Base-by-base conservation (phyloP, 2,329 filamentous ascomycete genomes). In the Podosphaera aphanis region DNA sequence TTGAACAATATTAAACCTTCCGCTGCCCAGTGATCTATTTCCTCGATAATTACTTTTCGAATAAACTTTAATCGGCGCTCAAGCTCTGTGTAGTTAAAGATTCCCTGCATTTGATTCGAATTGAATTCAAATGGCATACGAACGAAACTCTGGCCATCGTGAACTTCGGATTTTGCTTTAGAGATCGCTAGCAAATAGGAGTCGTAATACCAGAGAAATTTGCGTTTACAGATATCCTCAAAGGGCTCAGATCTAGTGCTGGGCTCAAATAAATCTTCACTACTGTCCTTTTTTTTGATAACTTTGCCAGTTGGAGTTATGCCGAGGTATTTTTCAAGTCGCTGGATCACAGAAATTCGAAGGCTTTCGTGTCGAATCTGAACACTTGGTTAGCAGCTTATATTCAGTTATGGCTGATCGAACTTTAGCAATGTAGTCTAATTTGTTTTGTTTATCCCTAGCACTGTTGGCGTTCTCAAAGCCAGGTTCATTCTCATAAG, bases 171-270 rank as follows among this genome's bases (percentile, higher is more conserved):
- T 53, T 68, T 71, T 23, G 77, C 80, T 49, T 75, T 69, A 33
- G 75, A 68, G 44, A 93, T 77, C 1, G 79, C 71, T 2, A 70
- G 65, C 19, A 90, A 65, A 57, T 95, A 95, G 2, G 81, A 81
- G 52, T 92, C 81, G 60, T 83, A 93, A 63, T 95, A 95, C 90
- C 90, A 95, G 13, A 95, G 66, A 58, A 95, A 94, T 1, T 86
- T 76, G 33, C 81, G 77, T 62, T 95, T 95, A 68, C 80, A 83
- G 4, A 93, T 67, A 56, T 95, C 88, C 52, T 77, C 79, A 64
- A 95, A 95, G 0, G 85, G 83, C 52, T 93, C 81, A 60, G 84
- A 93, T 0, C 73, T 69, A 1, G 73, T 57, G 6, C 57, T 62
- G 0, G 62, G 59, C 36, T 79, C 74, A 13, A 73, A 61, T 20